These are phyloP conservation scores for Salix suchowensis DNA, from an alignment of 345 rosid species.

Conservation along the genomic window DNA sequence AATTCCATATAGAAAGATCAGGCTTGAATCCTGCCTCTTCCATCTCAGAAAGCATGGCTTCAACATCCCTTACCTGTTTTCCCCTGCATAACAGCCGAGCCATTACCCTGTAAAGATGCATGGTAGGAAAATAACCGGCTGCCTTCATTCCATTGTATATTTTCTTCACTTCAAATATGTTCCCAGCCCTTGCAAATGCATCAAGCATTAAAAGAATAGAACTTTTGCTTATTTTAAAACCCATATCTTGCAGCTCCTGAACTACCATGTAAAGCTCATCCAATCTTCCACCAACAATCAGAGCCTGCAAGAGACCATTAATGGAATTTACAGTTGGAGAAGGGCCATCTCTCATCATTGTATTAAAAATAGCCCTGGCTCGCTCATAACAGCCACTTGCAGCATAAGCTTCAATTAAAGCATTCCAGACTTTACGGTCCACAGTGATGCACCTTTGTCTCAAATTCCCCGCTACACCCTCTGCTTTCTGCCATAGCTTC, in stretches of 20 bases:
- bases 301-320: constrained; percentile 75
- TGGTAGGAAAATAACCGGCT: constrained; percentile 85
- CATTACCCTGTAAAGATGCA: constrained; percentile 88
- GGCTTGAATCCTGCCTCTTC: constrained; percentile 81
- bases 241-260: constrained; percentile 94
- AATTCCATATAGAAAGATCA: constrained; percentile 81
- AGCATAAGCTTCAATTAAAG: constrained; percentile 80
- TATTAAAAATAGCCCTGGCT: constrained; percentile 88
- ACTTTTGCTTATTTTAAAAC: constrained; percentile 84
- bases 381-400: constrained; percentile 85
- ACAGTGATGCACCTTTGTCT: constrained; percentile 47
- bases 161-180: constrained; percentile 85
- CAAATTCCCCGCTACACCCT: constrained; percentile 68
- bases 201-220: constrained; percentile 84
- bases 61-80: constrained; percentile 76
- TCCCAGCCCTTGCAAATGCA: constrained; percentile 76
- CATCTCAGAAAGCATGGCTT: constrained; percentile 87
- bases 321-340: constrained; percentile 85
- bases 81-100: constrained; percentile 69
- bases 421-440: constrained; percentile 84
- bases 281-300: constrained; percentile 70
- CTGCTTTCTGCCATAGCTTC: constrained; percentile 85
- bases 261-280: constrained; percentile 80
- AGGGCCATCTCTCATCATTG: constrained; percentile 92
- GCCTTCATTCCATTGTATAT: constrained; percentile 94